Evolutionary conservation across 306 rosid species (phyloP).

Genomic region (Senna tora): DNA sequence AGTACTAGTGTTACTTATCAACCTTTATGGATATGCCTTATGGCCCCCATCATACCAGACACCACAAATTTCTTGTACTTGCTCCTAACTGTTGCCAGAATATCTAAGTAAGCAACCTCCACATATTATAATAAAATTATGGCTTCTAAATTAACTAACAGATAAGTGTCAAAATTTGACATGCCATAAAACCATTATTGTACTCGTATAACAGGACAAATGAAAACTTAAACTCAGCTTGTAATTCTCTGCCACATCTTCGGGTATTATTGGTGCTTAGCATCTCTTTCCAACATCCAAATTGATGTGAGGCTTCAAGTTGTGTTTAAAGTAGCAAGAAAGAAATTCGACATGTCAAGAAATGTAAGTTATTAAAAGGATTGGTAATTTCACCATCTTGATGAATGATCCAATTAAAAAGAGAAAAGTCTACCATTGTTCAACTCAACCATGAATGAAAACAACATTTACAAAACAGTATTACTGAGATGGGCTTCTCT

Average conservation of each 20-base stretch:
- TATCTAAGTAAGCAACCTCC: background rate
- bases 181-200: background rate
- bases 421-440: conserved; percentile 4
- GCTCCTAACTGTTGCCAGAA: conserved; percentile 7
- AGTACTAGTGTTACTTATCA: background rate
- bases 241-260: background rate
- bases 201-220: background rate
- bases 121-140: background rate
- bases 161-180: background rate
- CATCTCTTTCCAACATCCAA: conserved; percentile 9
- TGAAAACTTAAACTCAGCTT: background rate
- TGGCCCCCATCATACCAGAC: conserved; percentile 18
- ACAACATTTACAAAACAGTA: background rate
- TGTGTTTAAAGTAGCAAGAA: background rate
- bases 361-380: background rate
- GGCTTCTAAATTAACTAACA: background rate
- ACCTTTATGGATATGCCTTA: background rate
- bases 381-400: background rate
- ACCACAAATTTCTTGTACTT: conserved; percentile 5
- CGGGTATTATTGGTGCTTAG: background rate
- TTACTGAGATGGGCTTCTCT: background rate
- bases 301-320: background rate
- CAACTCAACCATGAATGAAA: background rate
- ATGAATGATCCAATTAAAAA: no score
- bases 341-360: background rate